phyloP scores from a whole-genome alignment of 495 filamentous ascomycete genomes.

The Lophiotrema nucula region DNA sequence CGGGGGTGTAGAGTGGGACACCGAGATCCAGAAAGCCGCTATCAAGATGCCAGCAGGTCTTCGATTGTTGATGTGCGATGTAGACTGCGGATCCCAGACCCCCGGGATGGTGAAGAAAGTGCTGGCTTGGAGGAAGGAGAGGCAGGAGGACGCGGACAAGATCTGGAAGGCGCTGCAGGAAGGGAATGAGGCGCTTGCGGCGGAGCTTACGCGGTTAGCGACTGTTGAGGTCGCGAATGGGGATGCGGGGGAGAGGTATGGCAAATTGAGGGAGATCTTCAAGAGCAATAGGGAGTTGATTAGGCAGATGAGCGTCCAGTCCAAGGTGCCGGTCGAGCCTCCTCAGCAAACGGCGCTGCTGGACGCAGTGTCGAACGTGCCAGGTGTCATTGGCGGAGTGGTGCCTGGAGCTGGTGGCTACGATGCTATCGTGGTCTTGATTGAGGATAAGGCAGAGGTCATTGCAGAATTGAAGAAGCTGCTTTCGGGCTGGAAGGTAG shows the following conservation, averaged over 20 bases:
- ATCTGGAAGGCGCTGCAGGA: slow-evolving; percentile 73
- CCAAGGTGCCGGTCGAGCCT: slow-evolving; percentile 89
- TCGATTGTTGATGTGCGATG: slow-evolving; percentile 86
- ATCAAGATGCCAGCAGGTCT: slow-evolving; percentile 65
- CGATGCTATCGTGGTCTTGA: slow-evolving; percentile 81
- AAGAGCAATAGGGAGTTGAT: slow-evolving; percentile 59
- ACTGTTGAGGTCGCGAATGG: slow-evolving; percentile 33
- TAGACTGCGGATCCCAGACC: slow-evolving; percentile 90
- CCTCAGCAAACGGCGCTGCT: slow-evolving; percentile 78
- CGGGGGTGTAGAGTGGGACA: slow-evolving; percentile 68
- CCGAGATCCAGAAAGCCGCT: slow-evolving; percentile 62
- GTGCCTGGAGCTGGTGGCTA: slow-evolving; percentile 94
- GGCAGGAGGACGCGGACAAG: slow-evolving; percentile 61
- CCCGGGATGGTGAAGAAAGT: slow-evolving; percentile 94
- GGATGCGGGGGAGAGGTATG: slow-evolving; percentile 38
- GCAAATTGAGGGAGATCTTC: slow-evolving; percentile 42
- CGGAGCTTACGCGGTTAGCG: slow-evolving; percentile 53
- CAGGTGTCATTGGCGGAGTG: slow-evolving; percentile 85
- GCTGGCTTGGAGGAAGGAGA: slow-evolving; percentile 72
- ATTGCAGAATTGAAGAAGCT: slow-evolving; percentile 61
- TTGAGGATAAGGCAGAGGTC: slow-evolving; percentile 70
- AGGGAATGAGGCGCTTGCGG: slow-evolving; percentile 69
- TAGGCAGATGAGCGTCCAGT: slow-evolving; percentile 68
- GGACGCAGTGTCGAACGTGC: slow-evolving; percentile 66
- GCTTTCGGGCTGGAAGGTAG: slow-evolving; percentile 61